A percentile compares a stretch with the other conserved stretches of the same genome.
Conservation (phyloP, 305 asterid species). For the Plantago lanceolata region DNA sequence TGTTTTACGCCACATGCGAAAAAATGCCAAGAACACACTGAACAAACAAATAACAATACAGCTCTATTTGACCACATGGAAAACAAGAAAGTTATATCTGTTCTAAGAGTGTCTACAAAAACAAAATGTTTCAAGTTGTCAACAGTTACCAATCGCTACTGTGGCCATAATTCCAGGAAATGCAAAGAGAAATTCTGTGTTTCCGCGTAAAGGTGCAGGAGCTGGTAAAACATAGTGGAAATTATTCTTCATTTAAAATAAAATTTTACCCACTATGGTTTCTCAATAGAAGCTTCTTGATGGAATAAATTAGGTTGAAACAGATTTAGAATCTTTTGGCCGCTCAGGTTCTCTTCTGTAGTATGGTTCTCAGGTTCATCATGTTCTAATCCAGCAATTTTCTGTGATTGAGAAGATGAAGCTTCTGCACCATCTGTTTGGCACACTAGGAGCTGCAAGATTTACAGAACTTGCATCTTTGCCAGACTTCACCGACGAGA, state of each 20-base stretch:
- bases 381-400: slow-evolving; percentile 19
- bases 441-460: slow-evolving; percentile 31
- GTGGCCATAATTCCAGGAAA: too few relatives aligned
- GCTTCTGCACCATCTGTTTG: slow-evolving; percentile 36
- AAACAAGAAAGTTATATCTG: background rate
- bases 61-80: background rate
- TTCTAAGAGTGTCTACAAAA: slow-evolving; percentile 22
- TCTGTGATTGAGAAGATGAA: slow-evolving; percentile 24
- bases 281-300: slow-evolving; percentile 30
- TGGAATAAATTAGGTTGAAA: slow-evolving; percentile 23
- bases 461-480: slow-evolving; percentile 43
- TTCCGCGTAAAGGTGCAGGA: slow-evolving; percentile 38
- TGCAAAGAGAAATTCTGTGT: slow-evolving; percentile 30
- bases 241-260: slow-evolving; percentile 27
- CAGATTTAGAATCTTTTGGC: slow-evolving; percentile 38
- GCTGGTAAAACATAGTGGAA: slow-evolving; percentile 36
- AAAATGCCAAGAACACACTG: too few relatives aligned
- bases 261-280: slow-evolving; percentile 51
- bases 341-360: slow-evolving; percentile 25
- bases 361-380: slow-evolving; percentile 27
- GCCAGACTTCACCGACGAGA: slow-evolving; percentile 31
- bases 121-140: slow-evolving; percentile 34
- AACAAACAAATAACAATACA: background rate
- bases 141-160: slow-evolving; percentile 25
- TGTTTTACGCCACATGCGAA: too few relatives aligned